Percentiles rank a stretch among this genome's conserved stretches.
phyloP scores from a whole-genome alignment of 2,329 filamentous ascomycete genomes.

The Penicillium oxalicum region DNA sequence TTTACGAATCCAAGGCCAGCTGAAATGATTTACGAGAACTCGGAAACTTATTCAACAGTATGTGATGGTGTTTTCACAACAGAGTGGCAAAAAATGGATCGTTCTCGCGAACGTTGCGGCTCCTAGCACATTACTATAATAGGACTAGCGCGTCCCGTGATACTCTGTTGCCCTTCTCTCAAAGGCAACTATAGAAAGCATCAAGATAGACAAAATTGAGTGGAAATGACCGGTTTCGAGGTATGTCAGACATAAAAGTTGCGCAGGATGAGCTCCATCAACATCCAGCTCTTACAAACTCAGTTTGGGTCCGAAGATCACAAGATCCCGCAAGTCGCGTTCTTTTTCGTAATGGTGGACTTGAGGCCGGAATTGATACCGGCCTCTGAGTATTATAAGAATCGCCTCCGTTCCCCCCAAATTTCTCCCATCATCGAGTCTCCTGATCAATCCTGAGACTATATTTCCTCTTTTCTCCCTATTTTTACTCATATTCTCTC shows the following conservation, averaged over 20 bases:
- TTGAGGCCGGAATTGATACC: conserved; percentile 44
- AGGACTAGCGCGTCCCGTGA: conserved; percentile 29
- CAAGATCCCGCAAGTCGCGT: conserved; percentile 22
- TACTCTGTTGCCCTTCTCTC: conserved; percentile 20
- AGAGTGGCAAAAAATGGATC: too few relatives aligned
- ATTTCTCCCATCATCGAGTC: conserved; percentile 16
- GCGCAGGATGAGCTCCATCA: neutral
- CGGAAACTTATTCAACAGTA: too few relatives aligned
- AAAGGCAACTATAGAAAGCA: conserved; percentile 26
- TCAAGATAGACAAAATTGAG: conserved; percentile 11
- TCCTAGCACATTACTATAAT: conserved; percentile 11
- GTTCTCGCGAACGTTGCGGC: neutral
- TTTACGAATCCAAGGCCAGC: too few relatives aligned
- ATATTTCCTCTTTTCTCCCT: neutral
- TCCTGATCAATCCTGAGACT: conserved; percentile 13
- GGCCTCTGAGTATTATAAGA: conserved; percentile 43
- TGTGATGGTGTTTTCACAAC: too few relatives aligned
- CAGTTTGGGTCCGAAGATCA: conserved; percentile 13
- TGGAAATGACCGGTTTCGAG: conserved; percentile 5
- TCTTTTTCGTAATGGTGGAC: conserved; percentile 35
- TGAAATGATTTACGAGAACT: too few relatives aligned
- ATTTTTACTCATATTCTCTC: conserved; percentile 16
- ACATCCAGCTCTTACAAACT: conserved; percentile 2
- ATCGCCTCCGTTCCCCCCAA: conserved; percentile 27
- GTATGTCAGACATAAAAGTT: neutral